These are phyloP conservation scores for Fusarium subglutinans DNA, from an alignment of 2,329 filamentous ascomycete genomes.

Conservation along the genomic window DNA sequence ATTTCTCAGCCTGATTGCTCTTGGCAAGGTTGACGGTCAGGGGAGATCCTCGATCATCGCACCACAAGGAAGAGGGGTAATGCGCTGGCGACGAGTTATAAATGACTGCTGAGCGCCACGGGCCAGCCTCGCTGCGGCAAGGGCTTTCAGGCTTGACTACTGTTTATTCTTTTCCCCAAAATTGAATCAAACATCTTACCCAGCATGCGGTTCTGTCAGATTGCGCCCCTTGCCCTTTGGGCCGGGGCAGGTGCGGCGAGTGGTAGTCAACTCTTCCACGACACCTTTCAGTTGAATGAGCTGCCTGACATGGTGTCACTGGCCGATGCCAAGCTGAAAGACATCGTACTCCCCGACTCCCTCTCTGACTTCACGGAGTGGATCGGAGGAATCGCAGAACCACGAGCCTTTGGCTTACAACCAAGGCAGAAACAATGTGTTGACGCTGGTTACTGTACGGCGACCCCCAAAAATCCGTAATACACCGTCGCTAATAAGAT, in stretches of 20 bases:
- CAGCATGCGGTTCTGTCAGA: neutral
- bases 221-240: neutral
- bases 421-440: neutral
- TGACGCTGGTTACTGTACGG: neutral
- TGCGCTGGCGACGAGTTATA: neutral
- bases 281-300: neutral
- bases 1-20: neutral
- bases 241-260: neutral
- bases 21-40: neutral
- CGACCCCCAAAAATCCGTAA: rapidly evolving
- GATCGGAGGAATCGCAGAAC: neutral
- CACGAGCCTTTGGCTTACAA: neutral
- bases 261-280: neutral
- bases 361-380: neutral
- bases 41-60: neutral
- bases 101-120: neutral
- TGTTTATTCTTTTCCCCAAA: neutral
- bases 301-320: neutral
- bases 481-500: rapidly evolving
- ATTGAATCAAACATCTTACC: neutral
- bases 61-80: slow-evolving; percentile 14
- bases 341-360: neutral
- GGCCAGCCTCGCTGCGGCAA: neutral
- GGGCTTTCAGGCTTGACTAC: neutral
- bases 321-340: neutral